A percentile compares a stretch with the other conserved stretches of the same genome.
Conservation (phyloP, 371 early-diverging fungal species). For the Coemansia sp. region DNA sequence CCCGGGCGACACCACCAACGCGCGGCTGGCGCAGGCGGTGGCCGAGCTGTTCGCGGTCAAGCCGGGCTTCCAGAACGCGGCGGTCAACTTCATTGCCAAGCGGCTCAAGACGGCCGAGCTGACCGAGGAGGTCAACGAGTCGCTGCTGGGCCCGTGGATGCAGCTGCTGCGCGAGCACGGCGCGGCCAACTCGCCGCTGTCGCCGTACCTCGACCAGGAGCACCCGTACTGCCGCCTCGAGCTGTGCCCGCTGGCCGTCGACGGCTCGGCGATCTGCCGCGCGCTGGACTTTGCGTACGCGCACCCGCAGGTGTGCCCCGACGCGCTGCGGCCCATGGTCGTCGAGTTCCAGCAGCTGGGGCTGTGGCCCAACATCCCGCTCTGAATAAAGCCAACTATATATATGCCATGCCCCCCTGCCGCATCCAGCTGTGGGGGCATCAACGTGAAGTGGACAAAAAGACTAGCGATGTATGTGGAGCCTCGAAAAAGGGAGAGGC, state of each 20-base stretch:
- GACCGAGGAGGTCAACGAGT: conserved; percentile 90
- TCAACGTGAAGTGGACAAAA: too few relatives aligned
- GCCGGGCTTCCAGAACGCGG: conserved; percentile 80
- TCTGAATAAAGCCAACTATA: not conserved
- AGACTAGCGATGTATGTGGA: too few relatives aligned
- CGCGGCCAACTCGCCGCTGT: conserved; percentile 81
- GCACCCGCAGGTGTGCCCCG: conserved; percentile 14
- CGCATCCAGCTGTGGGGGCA: too few relatives aligned
- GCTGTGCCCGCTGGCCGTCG: conserved; percentile 29
- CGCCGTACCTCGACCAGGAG: conserved; percentile 93
- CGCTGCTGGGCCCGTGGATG: conserved; percentile 80
- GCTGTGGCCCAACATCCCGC: conserved; percentile 33
- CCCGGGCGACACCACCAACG: conserved; percentile 66
- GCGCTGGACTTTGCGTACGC: conserved; percentile 14
- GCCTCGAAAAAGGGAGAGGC: too few relatives aligned
- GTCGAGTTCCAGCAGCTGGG: conserved; percentile 37
- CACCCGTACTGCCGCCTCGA: conserved; percentile 71
- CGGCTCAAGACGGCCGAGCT: conserved; percentile 75
- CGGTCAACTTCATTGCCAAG: conserved; percentile 79
- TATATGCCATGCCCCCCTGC: too few relatives aligned
- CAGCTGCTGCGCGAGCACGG: conserved; percentile 58
- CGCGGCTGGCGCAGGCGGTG: conserved; percentile 17
- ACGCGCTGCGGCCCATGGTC: conserved; percentile 22
- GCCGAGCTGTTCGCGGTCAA: conserved; percentile 58
- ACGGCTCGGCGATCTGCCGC: conserved; percentile 27